These are phyloP conservation scores for Trichophyton benhamiae DNA, from an alignment of 2,329 filamentous ascomycete species.

Conservation along the genomic window DNA sequence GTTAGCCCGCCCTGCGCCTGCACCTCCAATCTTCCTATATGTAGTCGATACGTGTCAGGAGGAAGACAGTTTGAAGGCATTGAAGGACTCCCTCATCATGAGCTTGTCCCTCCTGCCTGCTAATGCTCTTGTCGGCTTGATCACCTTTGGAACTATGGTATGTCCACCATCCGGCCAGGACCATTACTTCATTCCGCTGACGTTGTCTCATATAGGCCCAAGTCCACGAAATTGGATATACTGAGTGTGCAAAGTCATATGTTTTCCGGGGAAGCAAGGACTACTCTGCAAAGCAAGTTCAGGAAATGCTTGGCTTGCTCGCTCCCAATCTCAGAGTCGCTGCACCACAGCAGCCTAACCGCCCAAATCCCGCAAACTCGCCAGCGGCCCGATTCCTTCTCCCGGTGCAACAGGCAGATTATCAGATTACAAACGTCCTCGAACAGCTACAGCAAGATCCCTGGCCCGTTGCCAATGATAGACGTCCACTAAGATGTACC, in stretches of 20 bases:
- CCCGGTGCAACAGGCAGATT: conserved; percentile 89
- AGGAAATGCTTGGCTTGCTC: conserved; percentile 89
- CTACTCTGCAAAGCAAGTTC: conserved; percentile 96
- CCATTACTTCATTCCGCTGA: not conserved
- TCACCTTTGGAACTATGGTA: conserved; percentile 80
- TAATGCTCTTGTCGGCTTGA: conserved; percentile 51
- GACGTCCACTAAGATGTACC: conserved; percentile 79
- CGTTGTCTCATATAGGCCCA: conserved; percentile 50
- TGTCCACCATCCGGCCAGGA: not conserved
- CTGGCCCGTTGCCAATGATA: conserved; percentile 91
- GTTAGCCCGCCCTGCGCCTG: conserved; percentile 48
- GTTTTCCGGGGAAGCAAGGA: conserved; percentile 98
- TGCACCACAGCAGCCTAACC: conserved; percentile 61
- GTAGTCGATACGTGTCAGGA: conserved; percentile 59
- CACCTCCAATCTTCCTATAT: conserved; percentile 55
- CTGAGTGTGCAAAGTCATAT: conserved; percentile 95
- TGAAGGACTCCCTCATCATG: conserved; percentile 57
- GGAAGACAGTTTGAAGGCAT: conserved; percentile 53
- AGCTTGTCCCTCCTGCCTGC: conserved; percentile 51
- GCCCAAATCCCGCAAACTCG: conserved; percentile 60
- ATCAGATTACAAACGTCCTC: conserved; percentile 89
- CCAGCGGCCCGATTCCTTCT: conserved; percentile 82
- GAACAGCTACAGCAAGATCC: conserved; percentile 94
- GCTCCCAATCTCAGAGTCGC: conserved; percentile 60
- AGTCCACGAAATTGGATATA: conserved; percentile 96